These are phyloP conservation scores for Tricholoma sp. DNA, from an alignment of 768 basidiomycete genomes.

Conservation along the genomic window DNA sequence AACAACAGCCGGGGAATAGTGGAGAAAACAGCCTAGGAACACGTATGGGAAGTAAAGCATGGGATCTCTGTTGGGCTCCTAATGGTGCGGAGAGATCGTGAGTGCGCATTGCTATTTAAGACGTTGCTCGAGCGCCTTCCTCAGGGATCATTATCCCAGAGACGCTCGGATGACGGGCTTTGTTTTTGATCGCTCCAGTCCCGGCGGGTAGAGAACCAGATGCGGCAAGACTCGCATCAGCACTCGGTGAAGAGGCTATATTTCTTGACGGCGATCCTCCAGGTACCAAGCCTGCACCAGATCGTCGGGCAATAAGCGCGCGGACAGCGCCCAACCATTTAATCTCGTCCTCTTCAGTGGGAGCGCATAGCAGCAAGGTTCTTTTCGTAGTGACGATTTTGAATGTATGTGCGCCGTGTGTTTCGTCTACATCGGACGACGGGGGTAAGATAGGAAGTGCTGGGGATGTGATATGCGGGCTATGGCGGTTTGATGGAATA, in stretches of 20 bases:
- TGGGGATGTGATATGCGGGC: slow-evolving; percentile 31
- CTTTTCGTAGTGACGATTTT: slow-evolving; percentile 95
- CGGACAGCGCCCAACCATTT: slow-evolving; percentile 95
- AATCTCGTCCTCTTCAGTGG: slow-evolving; percentile 96
- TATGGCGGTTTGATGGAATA: slow-evolving; percentile 48
- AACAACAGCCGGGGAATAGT: background rate
- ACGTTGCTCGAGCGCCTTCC: slow-evolving; percentile 15
- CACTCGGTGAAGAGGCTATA: slow-evolving; percentile 10
- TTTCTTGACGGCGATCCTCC: slow-evolving; percentile 34
- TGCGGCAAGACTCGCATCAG: slow-evolving; percentile 8
- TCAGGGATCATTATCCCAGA: slow-evolving; percentile 26
- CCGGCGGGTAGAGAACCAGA: slow-evolving; percentile 14
- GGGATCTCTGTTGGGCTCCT: background rate
- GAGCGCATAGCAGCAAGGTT: slow-evolving; percentile 85
- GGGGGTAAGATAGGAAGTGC: slow-evolving; percentile 24
- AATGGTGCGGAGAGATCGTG: background rate
- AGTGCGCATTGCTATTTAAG: slow-evolving; percentile 9
- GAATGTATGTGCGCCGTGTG: slow-evolving; percentile 64
- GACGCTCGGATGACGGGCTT: slow-evolving; percentile 44
- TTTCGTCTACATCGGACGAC: slow-evolving; percentile 38
- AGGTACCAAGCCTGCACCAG: slow-evolving; percentile 44
- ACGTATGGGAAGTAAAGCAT: background rate
- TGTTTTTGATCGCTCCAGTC: slow-evolving; percentile 36
- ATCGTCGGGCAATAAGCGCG: slow-evolving; percentile 78
- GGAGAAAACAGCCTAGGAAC: background rate